Evolutionary conservation across 306 rosid genomes (phyloP).

Genomic region (Cicer cuneatum): DNA sequence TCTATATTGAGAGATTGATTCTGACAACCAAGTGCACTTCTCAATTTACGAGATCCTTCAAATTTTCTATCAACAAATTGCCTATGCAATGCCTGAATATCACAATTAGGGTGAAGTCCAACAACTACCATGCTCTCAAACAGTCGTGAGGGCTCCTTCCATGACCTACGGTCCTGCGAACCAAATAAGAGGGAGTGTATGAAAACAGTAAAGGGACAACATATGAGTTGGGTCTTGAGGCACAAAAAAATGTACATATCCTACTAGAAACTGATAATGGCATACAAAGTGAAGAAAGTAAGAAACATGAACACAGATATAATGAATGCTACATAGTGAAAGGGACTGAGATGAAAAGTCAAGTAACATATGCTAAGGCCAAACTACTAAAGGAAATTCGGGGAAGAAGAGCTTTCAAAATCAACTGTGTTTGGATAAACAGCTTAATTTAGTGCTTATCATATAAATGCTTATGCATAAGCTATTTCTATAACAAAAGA

Average conservation of each 20-base stretch:
- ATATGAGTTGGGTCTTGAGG: conserved; percentile 14
- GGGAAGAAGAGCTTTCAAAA: conserved; percentile 14
- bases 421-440: too few relatives aligned
- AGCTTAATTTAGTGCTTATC: too few relatives aligned
- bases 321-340: conserved; percentile 11
- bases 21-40: conserved; percentile 69
- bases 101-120: conserved; percentile 95
- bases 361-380: conserved; percentile 14
- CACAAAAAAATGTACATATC: conserved; percentile 23
- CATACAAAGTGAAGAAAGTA: conserved; percentile 13
- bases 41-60: conserved; percentile 71
- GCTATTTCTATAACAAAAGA: too few relatives aligned
- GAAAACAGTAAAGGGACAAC: conserved; percentile 37
- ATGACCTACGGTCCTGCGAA: conserved; percentile 81
- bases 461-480: too few relatives aligned
- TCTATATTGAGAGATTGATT: conserved; percentile 77
- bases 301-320: conserved; percentile 8
- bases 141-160: conserved; percentile 84
- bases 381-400: conserved; percentile 21
- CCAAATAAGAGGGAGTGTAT: conserved; percentile 40
- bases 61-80: conserved; percentile 69
- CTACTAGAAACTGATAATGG: conserved; percentile 31
- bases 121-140: conserved; percentile 95
- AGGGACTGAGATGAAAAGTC: conserved; percentile 38
- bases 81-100: conserved; percentile 75